Conservation (phyloP, 148 eudicot species). For the Rhododendron griersonianum region DNA sequence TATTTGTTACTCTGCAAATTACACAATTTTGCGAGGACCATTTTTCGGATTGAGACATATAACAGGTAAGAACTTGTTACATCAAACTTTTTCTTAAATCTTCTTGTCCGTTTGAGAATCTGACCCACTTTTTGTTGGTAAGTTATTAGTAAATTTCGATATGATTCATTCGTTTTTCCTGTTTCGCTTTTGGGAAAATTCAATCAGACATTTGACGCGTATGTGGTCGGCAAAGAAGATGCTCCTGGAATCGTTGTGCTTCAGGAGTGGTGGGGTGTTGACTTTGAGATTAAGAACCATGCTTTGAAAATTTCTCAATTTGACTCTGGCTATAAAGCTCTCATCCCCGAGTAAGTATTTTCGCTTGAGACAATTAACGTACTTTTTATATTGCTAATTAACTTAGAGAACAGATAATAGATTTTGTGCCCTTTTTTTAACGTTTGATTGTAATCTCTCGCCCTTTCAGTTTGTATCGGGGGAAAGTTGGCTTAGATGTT, state of each 20-base stretch:
- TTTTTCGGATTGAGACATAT: background rate
- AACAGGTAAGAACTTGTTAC: background rate
- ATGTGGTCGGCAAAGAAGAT: slow-evolving; percentile 86
- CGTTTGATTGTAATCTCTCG: background rate
- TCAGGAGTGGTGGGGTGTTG: slow-evolving; percentile 99
- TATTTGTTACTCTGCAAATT: background rate
- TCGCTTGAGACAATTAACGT: background rate
- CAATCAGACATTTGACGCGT: slow-evolving; percentile 76
- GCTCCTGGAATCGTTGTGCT: slow-evolving; percentile 94
- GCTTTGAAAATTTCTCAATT: slow-evolving; percentile 71
- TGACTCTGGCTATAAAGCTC: slow-evolving; percentile 63
- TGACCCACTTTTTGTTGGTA: background rate
- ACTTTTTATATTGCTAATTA: background rate
- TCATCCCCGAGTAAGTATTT: slow-evolving; percentile 69
- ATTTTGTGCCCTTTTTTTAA: background rate
- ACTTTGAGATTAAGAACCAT: slow-evolving; percentile 83
- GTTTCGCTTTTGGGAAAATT: background rate
- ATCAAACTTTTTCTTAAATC: background rate
- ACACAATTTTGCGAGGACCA: background rate
- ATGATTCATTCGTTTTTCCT: background rate
- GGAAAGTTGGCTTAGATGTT: slow-evolving; percentile 89
- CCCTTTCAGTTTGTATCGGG: slow-evolving; percentile 73
- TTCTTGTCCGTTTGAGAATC: background rate
- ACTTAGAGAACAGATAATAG: background rate
- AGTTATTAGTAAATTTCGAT: background rate